These are phyloP conservation scores for Cladosporium sp. DNA, from an alignment of 2,329 filamentous ascomycete species.

Conservation along the genomic window DNA sequence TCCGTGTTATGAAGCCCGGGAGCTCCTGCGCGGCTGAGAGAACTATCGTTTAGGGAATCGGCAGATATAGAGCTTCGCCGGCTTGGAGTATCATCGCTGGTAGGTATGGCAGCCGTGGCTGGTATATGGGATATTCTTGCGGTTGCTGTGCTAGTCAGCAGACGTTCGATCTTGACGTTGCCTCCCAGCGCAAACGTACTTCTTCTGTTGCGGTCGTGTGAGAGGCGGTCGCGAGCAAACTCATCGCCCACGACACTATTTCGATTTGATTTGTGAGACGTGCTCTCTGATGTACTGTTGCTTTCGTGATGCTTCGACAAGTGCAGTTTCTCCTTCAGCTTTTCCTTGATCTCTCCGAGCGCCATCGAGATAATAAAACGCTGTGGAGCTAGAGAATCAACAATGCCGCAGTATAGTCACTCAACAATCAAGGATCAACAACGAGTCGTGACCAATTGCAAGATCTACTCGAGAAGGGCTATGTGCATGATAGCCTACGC, in stretches of 20 bases:
- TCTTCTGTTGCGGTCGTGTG: neutral
- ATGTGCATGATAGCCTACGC: neutral
- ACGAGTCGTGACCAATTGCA: neutral
- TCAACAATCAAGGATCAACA: neutral
- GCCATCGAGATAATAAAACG: conserved; percentile 1
- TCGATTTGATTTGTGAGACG: neutral
- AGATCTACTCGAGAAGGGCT: neutral
- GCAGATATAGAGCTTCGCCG: neutral
- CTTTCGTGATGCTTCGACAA: neutral
- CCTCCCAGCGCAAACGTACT: neutral
- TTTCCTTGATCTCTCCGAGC: conserved; percentile 1
- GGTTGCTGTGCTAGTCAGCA: neutral
- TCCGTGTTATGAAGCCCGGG: conserved; percentile 4
- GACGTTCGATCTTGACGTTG: neutral
- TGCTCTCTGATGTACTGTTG: neutral
- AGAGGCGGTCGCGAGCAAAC: neutral
- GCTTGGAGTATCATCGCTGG: neutral
- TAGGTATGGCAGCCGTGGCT: too few relatives aligned
- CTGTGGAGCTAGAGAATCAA: neutral
- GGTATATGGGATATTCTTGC: neutral
- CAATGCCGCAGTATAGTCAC: neutral
- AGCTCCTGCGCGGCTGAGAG: neutral
- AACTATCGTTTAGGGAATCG: neutral
- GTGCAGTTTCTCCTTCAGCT: conserved; percentile 2
- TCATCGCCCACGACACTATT: neutral